These are phyloP conservation scores for Pleoardoris graminearum DNA, from an alignment of 2,329 filamentous ascomycete genomes.

Conservation along the genomic window DNA sequence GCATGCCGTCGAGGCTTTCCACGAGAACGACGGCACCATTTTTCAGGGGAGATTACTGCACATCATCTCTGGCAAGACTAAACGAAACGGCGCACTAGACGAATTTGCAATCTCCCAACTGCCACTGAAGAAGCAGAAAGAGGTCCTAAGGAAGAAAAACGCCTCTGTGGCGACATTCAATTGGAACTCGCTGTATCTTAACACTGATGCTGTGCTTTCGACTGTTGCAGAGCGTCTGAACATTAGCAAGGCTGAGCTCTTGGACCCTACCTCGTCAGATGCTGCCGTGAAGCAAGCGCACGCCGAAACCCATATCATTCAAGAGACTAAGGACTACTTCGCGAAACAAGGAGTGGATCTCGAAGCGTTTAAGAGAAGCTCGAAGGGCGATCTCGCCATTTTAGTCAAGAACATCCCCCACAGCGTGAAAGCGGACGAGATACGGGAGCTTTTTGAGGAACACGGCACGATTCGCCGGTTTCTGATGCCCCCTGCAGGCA, in stretches of 20 bases:
- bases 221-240: conserved; percentile 86
- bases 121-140: conserved; percentile 90
- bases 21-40: conserved; percentile 76
- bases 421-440: conserved; percentile 76
- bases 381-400: conserved; percentile 84
- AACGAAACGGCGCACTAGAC: conserved; percentile 79
- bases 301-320: conserved; percentile 93
- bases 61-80: conserved; percentile 80
- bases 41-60: conserved; percentile 94
- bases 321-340: conserved; percentile 95
- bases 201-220: conserved; percentile 86
- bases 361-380: conserved; percentile 82
- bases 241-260: conserved; percentile 84
- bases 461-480: conserved; percentile 80
- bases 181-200: conserved; percentile 99
- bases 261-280: conserved; percentile 94
- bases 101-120: conserved; percentile 87
- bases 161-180: conserved; percentile 81
- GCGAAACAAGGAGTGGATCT: conserved; percentile 84
- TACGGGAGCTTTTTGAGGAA: conserved; percentile 80
- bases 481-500: conserved; percentile 89
- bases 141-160: conserved; percentile 82
- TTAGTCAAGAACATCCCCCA: conserved; percentile 94
- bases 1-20: conserved; percentile 77
- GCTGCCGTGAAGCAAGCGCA: conserved; percentile 95